phyloP scores from a whole-genome alignment of 768 basidiomycete genomes.

The Solioccasus polychromus region DNA sequence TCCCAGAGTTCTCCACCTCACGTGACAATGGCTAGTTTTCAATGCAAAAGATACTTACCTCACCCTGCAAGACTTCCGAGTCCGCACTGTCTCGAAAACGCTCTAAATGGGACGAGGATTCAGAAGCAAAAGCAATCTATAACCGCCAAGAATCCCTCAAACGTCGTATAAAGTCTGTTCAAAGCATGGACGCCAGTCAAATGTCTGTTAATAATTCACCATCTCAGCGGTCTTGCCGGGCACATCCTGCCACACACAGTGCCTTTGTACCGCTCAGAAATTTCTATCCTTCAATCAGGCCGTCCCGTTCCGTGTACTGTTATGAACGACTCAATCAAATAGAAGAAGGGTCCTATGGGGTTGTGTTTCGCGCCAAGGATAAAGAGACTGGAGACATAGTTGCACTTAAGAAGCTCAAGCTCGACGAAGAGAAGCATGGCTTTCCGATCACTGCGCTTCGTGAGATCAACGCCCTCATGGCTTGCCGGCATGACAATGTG shows the following conservation, averaged over 20 bases:
- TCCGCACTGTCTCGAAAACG: conserved; percentile 66
- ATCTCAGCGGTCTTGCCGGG: conserved; percentile 11
- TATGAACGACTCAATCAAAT: conserved; percentile 97
- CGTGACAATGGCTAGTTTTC: conserved; percentile 9
- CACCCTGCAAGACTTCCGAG: too few relatives aligned
- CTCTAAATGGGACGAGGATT: conserved; percentile 69
- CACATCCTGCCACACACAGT: conserved; percentile 44
- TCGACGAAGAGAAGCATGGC: conserved; percentile 98
- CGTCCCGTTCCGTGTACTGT: conserved; percentile 90
- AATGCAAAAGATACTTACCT: too few relatives aligned
- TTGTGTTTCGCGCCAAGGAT: conserved; percentile 95
- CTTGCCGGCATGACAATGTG: conserved; percentile 91
- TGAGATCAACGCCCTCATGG: conserved; percentile 96
- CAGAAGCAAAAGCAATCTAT: conserved; percentile 39
- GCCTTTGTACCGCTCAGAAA: conserved; percentile 73
- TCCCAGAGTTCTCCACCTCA: conserved; percentile 10
- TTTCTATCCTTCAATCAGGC: conserved; percentile 71
- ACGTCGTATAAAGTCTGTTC: conserved; percentile 48
- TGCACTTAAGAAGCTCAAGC: conserved; percentile 95
- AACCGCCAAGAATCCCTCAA: conserved; percentile 43
- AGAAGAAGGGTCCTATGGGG: conserved; percentile 97
- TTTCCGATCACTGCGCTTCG: conserved; percentile 96
- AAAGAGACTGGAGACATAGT: conserved; percentile 95
- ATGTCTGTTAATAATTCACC: conserved; percentile 16
- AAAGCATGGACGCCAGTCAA: conserved; percentile 22